Evolutionary conservation across 2,329 filamentous ascomycete genomes (phyloP).

Genomic region (Arthroderma sp.): DNA sequence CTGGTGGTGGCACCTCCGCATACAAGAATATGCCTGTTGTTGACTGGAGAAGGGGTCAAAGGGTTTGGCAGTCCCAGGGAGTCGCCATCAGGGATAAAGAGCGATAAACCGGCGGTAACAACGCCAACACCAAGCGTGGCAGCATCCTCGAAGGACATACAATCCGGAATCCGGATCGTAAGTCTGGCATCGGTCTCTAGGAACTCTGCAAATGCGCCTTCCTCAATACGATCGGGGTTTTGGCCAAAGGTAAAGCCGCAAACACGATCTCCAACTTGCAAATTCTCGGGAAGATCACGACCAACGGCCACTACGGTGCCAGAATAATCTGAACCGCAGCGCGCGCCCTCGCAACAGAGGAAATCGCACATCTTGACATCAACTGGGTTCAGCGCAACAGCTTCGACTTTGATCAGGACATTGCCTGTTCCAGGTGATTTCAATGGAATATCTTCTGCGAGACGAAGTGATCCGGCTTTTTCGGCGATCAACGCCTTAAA

Average conservation of each 20-base stretch:
- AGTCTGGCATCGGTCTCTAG: conserved; percentile 18
- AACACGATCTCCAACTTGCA: conserved; percentile 21
- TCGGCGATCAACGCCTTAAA: too few relatives aligned
- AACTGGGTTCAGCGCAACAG: conserved; percentile 14
- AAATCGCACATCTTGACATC: conserved; percentile 14
- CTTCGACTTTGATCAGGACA: conserved; percentile 9
- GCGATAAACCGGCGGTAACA: conserved; percentile 17
- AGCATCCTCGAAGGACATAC: conserved; percentile 19
- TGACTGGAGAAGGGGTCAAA: neutral
- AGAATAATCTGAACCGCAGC: conserved; percentile 8
- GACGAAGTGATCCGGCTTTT: too few relatives aligned
- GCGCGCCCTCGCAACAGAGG: conserved; percentile 9
- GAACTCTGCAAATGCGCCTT: conserved; percentile 27
- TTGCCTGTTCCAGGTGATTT: too few relatives aligned
- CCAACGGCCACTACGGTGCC: conserved; percentile 6
- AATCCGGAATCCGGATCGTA: conserved; percentile 18
- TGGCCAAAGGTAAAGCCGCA: conserved; percentile 22
- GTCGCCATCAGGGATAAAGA: conserved; percentile 17
- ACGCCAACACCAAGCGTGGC: conserved; percentile 19
- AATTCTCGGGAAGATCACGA: neutral
- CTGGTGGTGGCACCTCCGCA: conserved; percentile 33
- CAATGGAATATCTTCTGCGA: too few relatives aligned
- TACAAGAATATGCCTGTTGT: conserved; percentile 26
- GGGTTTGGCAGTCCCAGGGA: conserved; percentile 13
- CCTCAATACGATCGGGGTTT: conserved; percentile 16